Conservation (phyloP, 2,329 filamentous ascomycete species). For the Colletotrichum sp. region DNA sequence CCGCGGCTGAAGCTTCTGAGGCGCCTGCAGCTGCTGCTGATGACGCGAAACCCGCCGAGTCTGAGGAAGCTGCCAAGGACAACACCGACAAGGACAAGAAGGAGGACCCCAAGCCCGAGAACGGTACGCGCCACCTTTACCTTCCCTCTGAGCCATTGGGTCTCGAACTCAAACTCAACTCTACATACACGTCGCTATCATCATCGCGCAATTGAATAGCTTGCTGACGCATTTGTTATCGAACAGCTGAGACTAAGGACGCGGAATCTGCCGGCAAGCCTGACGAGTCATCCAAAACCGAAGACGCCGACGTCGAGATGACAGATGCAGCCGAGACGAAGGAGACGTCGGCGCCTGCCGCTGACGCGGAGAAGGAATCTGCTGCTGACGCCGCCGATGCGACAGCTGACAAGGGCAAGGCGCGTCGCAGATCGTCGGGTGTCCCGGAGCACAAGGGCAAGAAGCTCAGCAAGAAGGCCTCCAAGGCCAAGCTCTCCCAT, state of each 20-base stretch:
- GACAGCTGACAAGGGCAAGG: conserved; percentile 47
- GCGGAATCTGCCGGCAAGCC: conserved; percentile 33
- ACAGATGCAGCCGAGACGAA: conserved; percentile 56
- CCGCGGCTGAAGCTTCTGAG: conserved; percentile 33
- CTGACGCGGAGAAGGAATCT: conserved; percentile 23
- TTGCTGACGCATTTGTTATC: not conserved
- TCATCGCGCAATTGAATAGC: conserved; percentile 15
- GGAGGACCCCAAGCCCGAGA: conserved; percentile 28
- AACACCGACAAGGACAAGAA: conserved; percentile 23
- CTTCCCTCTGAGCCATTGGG: not conserved
- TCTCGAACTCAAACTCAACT: not conserved
- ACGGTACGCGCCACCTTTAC: conserved; percentile 34
- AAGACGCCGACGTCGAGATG: conserved; percentile 63
- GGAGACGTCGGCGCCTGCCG: conserved; percentile 33
- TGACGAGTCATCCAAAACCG: conserved; percentile 33
- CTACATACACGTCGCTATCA: not conserved
- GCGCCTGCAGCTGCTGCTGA: conserved; percentile 15
- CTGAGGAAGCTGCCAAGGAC: conserved; percentile 27
- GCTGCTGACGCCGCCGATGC: conserved; percentile 36
- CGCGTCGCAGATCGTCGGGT: conserved; percentile 75
- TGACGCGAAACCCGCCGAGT: conserved; percentile 29
- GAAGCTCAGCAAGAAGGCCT: conserved; percentile 87
- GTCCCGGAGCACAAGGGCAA: conserved; percentile 73
- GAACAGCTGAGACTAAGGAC: conserved; percentile 28
- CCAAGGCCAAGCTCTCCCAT: conserved; percentile 72